phyloP scores from a whole-genome alignment of 140 eudicot species.

The Bidens hawaiensis region DNA sequence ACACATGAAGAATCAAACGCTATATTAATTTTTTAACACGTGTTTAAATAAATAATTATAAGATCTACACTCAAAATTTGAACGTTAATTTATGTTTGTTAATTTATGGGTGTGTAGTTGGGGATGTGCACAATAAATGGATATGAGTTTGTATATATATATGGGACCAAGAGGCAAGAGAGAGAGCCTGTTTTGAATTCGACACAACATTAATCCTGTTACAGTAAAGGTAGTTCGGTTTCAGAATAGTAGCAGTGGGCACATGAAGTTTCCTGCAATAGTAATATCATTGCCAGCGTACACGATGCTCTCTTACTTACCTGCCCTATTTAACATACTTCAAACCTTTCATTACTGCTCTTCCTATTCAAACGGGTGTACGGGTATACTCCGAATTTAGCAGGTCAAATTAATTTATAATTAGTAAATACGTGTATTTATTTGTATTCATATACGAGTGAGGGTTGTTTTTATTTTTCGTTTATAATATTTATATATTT shows the following conservation, averaged over 20 bases:
- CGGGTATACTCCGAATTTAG: neutral
- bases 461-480: too few species aligned
- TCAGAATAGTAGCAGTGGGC: constrained; percentile 21
- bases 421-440: too few species aligned
- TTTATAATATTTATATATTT: too few species aligned
- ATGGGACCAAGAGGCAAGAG: constrained; percentile 20
- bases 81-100: too few species aligned
- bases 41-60: too few species aligned
- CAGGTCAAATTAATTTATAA: neutral
- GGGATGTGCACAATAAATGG: too few species aligned
- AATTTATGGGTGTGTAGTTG: neutral
- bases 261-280: constrained; percentile 38
- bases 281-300: constrained; percentile 19
- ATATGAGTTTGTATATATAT: neutral
- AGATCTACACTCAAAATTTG: too few species aligned
- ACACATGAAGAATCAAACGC: too few species aligned
- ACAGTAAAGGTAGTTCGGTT: constrained; percentile 32
- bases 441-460: too few species aligned
- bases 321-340: constrained; percentile 23
- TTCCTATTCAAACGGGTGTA: neutral
- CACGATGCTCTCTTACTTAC: constrained; percentile 15
- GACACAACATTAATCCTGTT: constrained; percentile 23
- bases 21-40: too few species aligned
- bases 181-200: constrained; percentile 14
- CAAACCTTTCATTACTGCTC: neutral